Evolutionary conservation across 176 grass and related monocot genomes (phyloP).

Genomic region (Typha latifolia): DNA sequence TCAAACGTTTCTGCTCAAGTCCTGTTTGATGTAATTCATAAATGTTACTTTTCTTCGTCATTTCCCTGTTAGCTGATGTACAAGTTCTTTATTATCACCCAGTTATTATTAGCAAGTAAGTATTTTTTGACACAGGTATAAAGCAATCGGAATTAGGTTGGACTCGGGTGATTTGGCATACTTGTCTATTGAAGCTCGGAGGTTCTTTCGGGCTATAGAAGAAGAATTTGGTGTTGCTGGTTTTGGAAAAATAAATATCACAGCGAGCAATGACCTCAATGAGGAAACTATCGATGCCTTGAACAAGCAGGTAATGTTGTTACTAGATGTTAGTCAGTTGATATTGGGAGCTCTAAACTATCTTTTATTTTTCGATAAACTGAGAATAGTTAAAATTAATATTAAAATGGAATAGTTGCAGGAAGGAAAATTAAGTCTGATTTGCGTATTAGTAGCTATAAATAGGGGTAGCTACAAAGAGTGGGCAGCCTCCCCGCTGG

Average conservation of each 20-base stretch:
- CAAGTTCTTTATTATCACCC: background rate
- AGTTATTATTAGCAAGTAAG: background rate
- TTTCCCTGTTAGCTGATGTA: background rate
- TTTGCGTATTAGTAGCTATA: too few species aligned
- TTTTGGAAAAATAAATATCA: constrained; percentile 68
- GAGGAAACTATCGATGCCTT: constrained; percentile 99
- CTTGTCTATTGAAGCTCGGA: constrained; percentile 55
- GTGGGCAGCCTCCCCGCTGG: too few species aligned
- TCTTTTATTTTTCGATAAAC: background rate
- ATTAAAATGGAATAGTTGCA: too few species aligned
- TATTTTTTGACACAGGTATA: constrained; percentile 45
- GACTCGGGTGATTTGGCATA: constrained; percentile 97
- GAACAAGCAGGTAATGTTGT: constrained; percentile 82
- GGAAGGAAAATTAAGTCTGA: too few species aligned
- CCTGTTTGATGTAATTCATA: too few species aligned
- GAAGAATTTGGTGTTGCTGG: constrained; percentile 57
- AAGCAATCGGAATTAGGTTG: constrained; percentile 80
- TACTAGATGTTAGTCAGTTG: background rate
- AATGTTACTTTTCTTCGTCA: too few species aligned
- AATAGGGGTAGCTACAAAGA: too few species aligned
- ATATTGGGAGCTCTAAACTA: background rate
- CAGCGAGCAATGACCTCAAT: constrained; percentile 93
- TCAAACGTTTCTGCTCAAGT: too few species aligned
- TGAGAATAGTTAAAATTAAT: background rate
- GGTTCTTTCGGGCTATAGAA: constrained; percentile 69